Base-by-base conservation (phyloP, 1,284 basidiomycete genomes). In the Puccinia brachypodii region DNA sequence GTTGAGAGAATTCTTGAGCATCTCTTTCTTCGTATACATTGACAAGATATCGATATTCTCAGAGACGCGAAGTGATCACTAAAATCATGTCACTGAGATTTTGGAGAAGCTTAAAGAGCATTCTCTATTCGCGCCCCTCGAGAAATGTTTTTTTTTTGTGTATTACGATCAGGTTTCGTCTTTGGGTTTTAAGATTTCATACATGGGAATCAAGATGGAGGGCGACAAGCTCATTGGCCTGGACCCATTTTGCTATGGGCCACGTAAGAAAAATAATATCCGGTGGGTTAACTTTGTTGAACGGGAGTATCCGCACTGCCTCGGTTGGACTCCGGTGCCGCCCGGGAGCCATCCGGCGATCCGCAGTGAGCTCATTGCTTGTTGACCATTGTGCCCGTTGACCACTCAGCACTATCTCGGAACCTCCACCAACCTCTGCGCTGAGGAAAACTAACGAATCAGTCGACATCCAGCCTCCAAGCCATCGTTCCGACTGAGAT, bases 31-130 rank as follows among this genome's bases (percentile, higher is more conserved):
- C 53, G 76, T 79, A 16, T 79, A 69, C 33, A 50, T 79, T 44
- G 76, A 79, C 66, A 36, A 79, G 19, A 79, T 79, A 16, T 40
- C 71, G 19, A 58, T 79, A 38, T 71, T 56, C 25, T 79, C 64
- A 2, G 56, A 71, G 36, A 47, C 64, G 3, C 1, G 14, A 25
- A 2, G 13, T 6, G 66, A 79, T 1, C 66, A 79, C 28, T 2
- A 1, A 36, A 58, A 22, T 13, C 66, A 79, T 69, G 13, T 79
- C 11, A 36, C 1, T 3, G 1, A 62, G 14, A 33, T 76, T 1
- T 11, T 76, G n/a, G 22, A 58, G n/a, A 76, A 77, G n/a, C 33
- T 77, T 7, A 22, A 33, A 19, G 60, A 77, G 44, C 16, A 77
- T 38, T 36, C 25, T 2, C 33, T 77, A 2, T n/a, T n/a, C 2